A percentile compares a stretch with the other conserved stretches of the same genome.
Conservation (phyloP, 768 basidiomycete species). For the Calocybe cyanea region DNA sequence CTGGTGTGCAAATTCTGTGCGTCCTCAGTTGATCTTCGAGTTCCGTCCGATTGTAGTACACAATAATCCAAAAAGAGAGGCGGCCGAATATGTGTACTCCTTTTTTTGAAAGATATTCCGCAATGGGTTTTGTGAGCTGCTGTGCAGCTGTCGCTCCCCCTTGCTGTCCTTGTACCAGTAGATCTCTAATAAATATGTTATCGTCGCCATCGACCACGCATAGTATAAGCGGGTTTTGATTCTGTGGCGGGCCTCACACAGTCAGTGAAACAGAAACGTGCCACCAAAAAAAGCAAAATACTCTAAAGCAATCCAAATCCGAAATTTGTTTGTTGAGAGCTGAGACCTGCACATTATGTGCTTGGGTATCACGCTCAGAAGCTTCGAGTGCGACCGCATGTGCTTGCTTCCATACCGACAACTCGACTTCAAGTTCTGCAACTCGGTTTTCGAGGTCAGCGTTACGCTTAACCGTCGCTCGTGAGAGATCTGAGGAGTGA, state of each 20-base stretch:
- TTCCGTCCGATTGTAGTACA: conserved; percentile 65
- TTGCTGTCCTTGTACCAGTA: conserved; percentile 58
- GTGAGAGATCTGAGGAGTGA: conserved; percentile 51
- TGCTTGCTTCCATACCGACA: conserved; percentile 68
- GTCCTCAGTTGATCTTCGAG: conserved; percentile 47
- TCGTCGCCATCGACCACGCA: conserved; percentile 75
- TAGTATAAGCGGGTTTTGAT: conserved; percentile 64
- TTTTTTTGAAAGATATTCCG: conserved; percentile 62
- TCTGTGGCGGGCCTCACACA: conserved; percentile 30
- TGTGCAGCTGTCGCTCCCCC: conserved; percentile 66
- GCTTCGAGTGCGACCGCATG: conserved; percentile 60
- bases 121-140: conserved; percentile 63
- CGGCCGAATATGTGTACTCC: conserved; percentile 57
- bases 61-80: conserved; percentile 71
- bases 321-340: conserved; percentile 64
- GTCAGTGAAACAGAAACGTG: neutral
- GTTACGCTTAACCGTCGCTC: conserved; percentile 60
- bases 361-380: conserved; percentile 57
- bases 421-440: conserved; percentile 64
- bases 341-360: conserved; percentile 65
- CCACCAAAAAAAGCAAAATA: conserved; percentile 6
- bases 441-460: conserved; percentile 60
- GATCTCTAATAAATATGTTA: conserved; percentile 57
- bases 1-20: conserved; percentile 54
- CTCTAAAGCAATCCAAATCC: conserved; percentile 51